Evolutionary conservation across 208 protist genomes (phyloP), one percentile per base, ranked within the genome.

Genomic region (Angomonas deanei): DNA sequence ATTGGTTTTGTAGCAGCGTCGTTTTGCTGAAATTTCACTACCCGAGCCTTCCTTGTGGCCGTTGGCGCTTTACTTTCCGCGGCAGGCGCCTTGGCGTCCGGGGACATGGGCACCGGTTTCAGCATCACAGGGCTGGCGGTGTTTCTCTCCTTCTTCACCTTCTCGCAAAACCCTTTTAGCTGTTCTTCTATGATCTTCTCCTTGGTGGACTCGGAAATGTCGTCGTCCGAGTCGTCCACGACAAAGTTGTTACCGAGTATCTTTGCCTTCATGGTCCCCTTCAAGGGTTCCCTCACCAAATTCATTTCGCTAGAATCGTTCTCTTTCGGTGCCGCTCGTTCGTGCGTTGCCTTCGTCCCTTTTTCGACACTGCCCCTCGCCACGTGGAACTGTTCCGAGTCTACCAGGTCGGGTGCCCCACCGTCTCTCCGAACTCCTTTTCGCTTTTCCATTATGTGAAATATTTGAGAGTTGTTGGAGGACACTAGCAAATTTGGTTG

Each of bases 121-220:
- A 10, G 17, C 17, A 5, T 5, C 4, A 4, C 42, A 19, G 42
- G 23, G 17, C 8, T 3, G 5, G 13, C 23, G 8, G 4, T 3
- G 19, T 50, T 50, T 23, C 42, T 4, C 23, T 50, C 42, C 42
- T 50, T 50, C 17, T 26, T 19, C 3, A 50, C 42, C 15, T 50
- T 50, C 3, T 50, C 42, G 15, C 42, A 50, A 50, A 50, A 50
- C 15, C 42, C 42, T 50, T 50, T 50, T 26, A 50, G 42, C 42
- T 50, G 42, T 19, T 10, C 42, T 5, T 50, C 42, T 8, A 50
- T 50, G 13, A 10, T 10, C 19, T 50, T 50, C 42, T 50, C 42
- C 19, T 50, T 19, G 8, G 8, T n/a, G 19, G 8, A 10, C 42
- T 50, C 42, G 5, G 13, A 10, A 19, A 26, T 19, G 5, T 50